Conservation (phyloP, 139 green algal genomes). For the Chlamydomonas applanata region DNA sequence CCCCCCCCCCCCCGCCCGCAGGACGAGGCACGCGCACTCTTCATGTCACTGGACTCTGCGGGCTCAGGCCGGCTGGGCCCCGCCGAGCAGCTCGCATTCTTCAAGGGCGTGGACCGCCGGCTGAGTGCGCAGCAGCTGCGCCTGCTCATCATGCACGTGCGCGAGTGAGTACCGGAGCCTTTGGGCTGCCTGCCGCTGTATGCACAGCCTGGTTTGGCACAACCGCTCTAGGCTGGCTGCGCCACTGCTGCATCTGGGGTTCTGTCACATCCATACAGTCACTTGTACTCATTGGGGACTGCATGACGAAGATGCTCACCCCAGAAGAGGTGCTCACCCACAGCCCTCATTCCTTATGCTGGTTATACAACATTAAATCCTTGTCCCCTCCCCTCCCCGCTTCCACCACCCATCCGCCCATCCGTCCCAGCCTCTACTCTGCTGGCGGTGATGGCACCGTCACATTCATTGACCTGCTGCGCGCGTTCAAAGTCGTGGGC, state of each 20-base stretch:
- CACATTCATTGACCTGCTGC: slow-evolving; percentile 16
- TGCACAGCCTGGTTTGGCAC: too few species aligned
- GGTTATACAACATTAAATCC: background rate
- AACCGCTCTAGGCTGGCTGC: too few species aligned
- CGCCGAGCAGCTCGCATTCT: slow-evolving; percentile 17
- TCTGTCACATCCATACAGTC: too few species aligned
- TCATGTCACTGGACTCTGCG: slow-evolving; percentile 8
- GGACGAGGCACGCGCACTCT: slow-evolving; percentile 4
- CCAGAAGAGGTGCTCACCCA: too few species aligned
- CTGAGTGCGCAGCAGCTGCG: slow-evolving; percentile 11
- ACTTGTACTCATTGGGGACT: too few species aligned
- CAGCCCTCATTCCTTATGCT: too few species aligned
- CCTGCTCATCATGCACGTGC: slow-evolving; percentile 24
- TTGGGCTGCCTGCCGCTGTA: too few species aligned
- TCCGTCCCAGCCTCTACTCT: slow-evolving; percentile 22
- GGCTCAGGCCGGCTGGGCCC: slow-evolving; percentile 22
- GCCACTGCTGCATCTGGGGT: too few species aligned
- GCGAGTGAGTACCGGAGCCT: slow-evolving; percentile 1
- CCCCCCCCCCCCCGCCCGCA: background rate
- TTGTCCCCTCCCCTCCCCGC: background rate
- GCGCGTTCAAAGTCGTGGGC: slow-evolving; percentile 11
- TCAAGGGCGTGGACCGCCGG: slow-evolving; percentile 2
- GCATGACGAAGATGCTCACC: too few species aligned
- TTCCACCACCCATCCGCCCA: background rate
- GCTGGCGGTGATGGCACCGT: slow-evolving; percentile 24